Evolutionary conservation across 2,329 filamentous ascomycete species (phyloP).

Genomic region (Diaporthe velutina): DNA sequence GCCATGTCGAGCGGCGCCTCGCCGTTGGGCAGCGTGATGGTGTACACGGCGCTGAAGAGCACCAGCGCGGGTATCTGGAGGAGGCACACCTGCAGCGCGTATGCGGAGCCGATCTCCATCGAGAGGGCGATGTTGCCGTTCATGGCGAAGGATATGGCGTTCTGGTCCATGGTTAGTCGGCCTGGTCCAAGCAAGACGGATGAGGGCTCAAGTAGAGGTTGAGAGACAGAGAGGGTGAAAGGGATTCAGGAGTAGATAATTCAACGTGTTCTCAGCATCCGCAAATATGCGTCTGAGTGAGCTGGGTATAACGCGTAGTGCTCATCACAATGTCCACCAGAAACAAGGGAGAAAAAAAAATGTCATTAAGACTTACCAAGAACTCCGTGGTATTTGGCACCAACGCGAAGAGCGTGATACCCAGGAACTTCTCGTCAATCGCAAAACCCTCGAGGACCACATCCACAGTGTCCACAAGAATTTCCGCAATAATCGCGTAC

Average conservation of each 20-base stretch:
- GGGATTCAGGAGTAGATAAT: constrained; percentile 39
- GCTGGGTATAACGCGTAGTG: constrained; percentile 41
- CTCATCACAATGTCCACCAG: constrained; percentile 34
- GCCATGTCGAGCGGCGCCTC: constrained; percentile 55
- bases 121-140: constrained; percentile 98
- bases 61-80: constrained; percentile 95
- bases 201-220: background rate
- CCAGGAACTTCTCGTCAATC: constrained; percentile 97
- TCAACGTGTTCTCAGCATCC: constrained; percentile 22
- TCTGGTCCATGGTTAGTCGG: constrained; percentile 61
- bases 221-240: background rate
- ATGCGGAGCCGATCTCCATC: constrained; percentile 99
- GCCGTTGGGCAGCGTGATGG: constrained; percentile 52
- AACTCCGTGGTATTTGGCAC: constrained; percentile 99
- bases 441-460: constrained; percentile 91
- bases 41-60: constrained; percentile 86
- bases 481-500: constrained; percentile 98
- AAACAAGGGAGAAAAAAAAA: background rate
- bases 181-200: background rate
- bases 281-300: constrained; percentile 37
- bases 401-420: constrained; percentile 94
- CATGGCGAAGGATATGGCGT: constrained; percentile 99
- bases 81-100: constrained; percentile 94
- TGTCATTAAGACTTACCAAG: constrained; percentile 69
- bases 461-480: constrained; percentile 96